Evolutionary conservation across 148 eudicot species (phyloP).

Genomic region (Silene uniflora): DNA sequence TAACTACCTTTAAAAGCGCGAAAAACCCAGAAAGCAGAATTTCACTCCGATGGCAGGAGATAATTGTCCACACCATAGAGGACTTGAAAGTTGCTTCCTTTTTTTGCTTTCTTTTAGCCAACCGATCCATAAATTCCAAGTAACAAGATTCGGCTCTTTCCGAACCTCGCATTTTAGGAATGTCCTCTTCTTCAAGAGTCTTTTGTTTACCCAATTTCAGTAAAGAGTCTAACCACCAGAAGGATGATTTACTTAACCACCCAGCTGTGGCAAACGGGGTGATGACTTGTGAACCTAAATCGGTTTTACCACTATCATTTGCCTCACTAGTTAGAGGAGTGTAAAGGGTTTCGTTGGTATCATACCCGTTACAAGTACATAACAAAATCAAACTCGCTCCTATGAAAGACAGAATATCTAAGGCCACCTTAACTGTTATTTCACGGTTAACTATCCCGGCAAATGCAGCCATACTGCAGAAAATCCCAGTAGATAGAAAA

Average conservation of each 20-base stretch:
- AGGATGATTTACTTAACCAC: slow-evolving; percentile 49
- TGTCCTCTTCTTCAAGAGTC: slow-evolving; percentile 64
- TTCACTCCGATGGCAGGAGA: slow-evolving; percentile 64
- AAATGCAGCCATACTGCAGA: slow-evolving; percentile 36
- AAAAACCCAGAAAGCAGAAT: slow-evolving; percentile 73
- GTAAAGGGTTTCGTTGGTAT: slow-evolving; percentile 39
- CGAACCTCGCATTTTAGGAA: slow-evolving; percentile 50
- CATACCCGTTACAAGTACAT: slow-evolving; percentile 56
- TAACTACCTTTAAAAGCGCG: slow-evolving; percentile 64
- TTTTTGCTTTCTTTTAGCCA: slow-evolving; percentile 37
- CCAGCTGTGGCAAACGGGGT: slow-evolving; percentile 58
- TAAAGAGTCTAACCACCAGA: slow-evolving; percentile 83
- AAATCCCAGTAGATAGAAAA: slow-evolving; percentile 21
- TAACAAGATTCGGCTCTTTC: slow-evolving; percentile 79
- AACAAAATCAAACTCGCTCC: slow-evolving; percentile 62
- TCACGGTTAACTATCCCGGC: slow-evolving; percentile 34
- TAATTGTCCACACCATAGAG: slow-evolving; percentile 56
- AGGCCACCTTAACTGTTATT: slow-evolving; percentile 38
- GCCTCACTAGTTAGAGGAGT: slow-evolving; percentile 44
- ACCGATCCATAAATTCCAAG: slow-evolving; percentile 37
- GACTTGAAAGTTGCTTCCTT: slow-evolving; percentile 38
- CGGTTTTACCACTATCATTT: slow-evolving; percentile 26
- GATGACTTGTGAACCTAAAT: slow-evolving; percentile 29
- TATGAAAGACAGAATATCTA: slow-evolving; percentile 55
- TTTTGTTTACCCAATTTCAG: slow-evolving; percentile 74